Evolutionary conservation across 2,329 filamentous ascomycete genomes (phyloP).

Genomic region (Polytolypa hystricis): DNA sequence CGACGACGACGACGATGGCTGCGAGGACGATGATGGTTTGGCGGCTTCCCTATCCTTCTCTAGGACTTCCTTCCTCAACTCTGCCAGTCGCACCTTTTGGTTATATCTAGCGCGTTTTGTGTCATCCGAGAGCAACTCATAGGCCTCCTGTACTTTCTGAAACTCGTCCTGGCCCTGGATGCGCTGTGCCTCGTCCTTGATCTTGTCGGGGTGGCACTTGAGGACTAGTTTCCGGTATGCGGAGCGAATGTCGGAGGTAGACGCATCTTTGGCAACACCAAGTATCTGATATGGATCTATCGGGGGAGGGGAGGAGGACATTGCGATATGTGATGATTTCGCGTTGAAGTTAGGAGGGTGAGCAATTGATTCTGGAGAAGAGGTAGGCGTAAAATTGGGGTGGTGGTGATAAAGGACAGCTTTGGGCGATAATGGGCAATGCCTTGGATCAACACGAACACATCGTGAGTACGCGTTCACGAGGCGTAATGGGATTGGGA

Average conservation of each 20-base stretch:
- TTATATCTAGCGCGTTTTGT: constrained; percentile 64
- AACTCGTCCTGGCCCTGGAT: constrained; percentile 75
- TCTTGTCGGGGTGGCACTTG: constrained; percentile 85
- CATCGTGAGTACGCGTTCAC: too few relatives aligned
- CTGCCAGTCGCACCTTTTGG: constrained; percentile 56
- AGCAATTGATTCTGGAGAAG: not conserved
- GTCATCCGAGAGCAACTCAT: constrained; percentile 78
- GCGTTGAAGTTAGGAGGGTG: constrained; percentile 24
- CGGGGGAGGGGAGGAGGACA: not conserved
- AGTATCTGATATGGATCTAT: constrained; percentile 70
- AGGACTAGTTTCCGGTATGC: constrained; percentile 78
- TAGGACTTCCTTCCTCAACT: constrained; percentile 48
- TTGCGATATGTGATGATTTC: not conserved
- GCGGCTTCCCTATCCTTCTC: constrained; percentile 31
- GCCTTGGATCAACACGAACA: too few relatives aligned
- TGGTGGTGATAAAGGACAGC: not conserved
- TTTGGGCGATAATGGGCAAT: constrained; percentile 2
- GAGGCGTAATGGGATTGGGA: too few relatives aligned
- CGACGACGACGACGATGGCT: too few relatives aligned
- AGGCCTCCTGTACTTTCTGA: constrained; percentile 83
- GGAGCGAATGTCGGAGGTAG: constrained; percentile 59
- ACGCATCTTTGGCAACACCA: constrained; percentile 61
- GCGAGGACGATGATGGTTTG: constrained; percentile 7
- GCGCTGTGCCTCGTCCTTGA: constrained; percentile 66
- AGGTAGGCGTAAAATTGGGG: not conserved